Evolutionary conservation across 2,329 filamentous ascomycete genomes (phyloP).

Genomic region (Fusarium paranaense): DNA sequence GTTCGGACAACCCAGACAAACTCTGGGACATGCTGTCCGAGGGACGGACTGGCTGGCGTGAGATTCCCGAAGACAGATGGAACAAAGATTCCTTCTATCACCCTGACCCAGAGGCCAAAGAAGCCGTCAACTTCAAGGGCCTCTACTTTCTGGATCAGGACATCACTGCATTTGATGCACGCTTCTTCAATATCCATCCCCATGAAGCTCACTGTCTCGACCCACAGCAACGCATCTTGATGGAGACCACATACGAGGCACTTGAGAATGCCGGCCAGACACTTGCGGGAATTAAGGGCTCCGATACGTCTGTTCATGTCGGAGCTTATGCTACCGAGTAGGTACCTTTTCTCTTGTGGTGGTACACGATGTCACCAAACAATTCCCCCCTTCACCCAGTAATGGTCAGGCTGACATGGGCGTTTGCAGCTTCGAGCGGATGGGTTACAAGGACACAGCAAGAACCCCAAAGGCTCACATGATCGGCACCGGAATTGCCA

Average conservation of each 20-base stretch:
- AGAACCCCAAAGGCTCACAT: conserved; percentile 41
- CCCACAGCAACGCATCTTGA: conserved; percentile 47
- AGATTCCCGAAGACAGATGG: conserved; percentile 41
- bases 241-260: conserved; percentile 51
- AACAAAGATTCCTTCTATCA: conserved; percentile 40
- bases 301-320: conserved; percentile 47
- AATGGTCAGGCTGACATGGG: neutral
- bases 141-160: conserved; percentile 31
- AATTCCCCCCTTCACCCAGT: neutral
- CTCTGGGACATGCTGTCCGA: conserved; percentile 45
- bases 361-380: neutral
- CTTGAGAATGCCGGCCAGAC: conserved; percentile 49
- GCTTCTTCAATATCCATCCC: conserved; percentile 49
- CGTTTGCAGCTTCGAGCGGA: conserved; percentile 7
- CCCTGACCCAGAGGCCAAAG: conserved; percentile 31
- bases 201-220: conserved; percentile 50
- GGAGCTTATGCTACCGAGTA: conserved; percentile 40
- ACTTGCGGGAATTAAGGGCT: conserved; percentile 41
- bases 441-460: conserved; percentile 27
- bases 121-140: conserved; percentile 24
- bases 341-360: neutral
- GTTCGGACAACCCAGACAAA: conserved; percentile 37
- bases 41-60: conserved; percentile 27
- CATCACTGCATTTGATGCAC: conserved; percentile 34
- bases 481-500: conserved; percentile 45